These are phyloP conservation scores for Notholithocarpus densiflorus DNA, from an alignment of 306 rosid genomes.

Conservation along the genomic window DNA sequence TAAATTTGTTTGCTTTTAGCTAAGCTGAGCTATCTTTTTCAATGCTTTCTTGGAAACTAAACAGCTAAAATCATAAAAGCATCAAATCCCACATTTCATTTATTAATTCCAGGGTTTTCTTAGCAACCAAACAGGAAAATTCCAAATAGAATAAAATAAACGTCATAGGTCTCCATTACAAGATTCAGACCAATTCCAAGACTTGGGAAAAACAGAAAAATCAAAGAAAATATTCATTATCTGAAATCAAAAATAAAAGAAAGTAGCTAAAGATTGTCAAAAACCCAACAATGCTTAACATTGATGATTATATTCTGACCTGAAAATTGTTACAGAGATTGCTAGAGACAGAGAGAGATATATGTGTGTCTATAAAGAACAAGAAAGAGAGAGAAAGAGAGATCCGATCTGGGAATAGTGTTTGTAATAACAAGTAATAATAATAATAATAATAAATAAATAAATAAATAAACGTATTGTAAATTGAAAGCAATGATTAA, in stretches of 20 bases:
- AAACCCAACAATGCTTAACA: neutral
- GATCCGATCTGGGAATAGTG: constrained; percentile 30
- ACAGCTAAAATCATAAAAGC: neutral
- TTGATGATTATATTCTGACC: constrained; percentile 23
- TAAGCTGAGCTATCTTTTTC: neutral
- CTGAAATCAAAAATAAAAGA: neutral
- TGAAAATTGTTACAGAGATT: neutral
- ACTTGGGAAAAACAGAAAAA: neutral
- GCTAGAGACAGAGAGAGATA: neutral
- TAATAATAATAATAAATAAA: no score
- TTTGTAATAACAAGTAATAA: no score
- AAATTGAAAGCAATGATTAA: neutral
- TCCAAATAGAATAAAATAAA: neutral
- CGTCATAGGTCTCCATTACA: neutral
- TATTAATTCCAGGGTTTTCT: neutral
- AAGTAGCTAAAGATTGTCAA: neutral
- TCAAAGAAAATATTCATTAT: neutral
- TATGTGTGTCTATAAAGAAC: constrained; percentile 8
- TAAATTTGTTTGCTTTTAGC: constrained; percentile 1
- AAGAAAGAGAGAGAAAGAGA: neutral
- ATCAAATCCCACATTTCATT: neutral
- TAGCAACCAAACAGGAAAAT: constrained; percentile 7
- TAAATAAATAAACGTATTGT: neutral
- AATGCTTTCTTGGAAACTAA: neutral
- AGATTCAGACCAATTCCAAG: neutral